These are phyloP conservation scores for Heritiera fomes DNA, from an alignment of 345 rosid genomes.

Conservation along the genomic window DNA sequence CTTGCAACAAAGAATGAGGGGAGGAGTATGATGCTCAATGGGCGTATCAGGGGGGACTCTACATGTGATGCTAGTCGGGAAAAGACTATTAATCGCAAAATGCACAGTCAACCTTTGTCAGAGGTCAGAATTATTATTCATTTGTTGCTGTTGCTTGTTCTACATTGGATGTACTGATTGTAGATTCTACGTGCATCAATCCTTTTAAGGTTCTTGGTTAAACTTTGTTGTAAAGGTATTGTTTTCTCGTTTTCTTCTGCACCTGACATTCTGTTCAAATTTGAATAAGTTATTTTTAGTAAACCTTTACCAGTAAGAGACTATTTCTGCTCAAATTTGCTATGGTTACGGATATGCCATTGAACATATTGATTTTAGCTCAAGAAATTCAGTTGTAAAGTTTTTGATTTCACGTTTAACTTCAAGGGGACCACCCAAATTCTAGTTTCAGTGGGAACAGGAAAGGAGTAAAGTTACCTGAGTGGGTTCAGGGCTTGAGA, in stretches of 20 bases:
- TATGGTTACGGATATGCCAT: background rate
- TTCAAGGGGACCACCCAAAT: background rate
- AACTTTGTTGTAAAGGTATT: background rate
- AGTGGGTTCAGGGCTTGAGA: background rate
- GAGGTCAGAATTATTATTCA: conserved; percentile 33
- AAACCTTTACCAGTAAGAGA: background rate
- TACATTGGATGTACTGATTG: background rate
- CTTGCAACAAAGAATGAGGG: conserved; percentile 37
- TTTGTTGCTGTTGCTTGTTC: background rate
- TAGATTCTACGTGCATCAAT: background rate
- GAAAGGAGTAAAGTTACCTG: background rate
- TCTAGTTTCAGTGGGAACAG: background rate
- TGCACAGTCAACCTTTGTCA: conserved; percentile 24
- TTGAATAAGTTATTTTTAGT: background rate
- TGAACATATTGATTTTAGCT: background rate
- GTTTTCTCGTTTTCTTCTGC: background rate
- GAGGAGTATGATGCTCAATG: conserved; percentile 26
- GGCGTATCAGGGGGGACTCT: conserved; percentile 27
- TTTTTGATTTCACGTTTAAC: background rate
- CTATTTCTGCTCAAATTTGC: background rate
- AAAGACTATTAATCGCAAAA: conserved; percentile 24
- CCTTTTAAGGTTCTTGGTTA: background rate
- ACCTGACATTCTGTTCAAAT: background rate
- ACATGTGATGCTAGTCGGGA: conserved; percentile 12
- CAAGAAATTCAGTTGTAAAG: background rate